Conservation (phyloP, 805 yeast genomes). For the Clavispora phyllophila region DNA sequence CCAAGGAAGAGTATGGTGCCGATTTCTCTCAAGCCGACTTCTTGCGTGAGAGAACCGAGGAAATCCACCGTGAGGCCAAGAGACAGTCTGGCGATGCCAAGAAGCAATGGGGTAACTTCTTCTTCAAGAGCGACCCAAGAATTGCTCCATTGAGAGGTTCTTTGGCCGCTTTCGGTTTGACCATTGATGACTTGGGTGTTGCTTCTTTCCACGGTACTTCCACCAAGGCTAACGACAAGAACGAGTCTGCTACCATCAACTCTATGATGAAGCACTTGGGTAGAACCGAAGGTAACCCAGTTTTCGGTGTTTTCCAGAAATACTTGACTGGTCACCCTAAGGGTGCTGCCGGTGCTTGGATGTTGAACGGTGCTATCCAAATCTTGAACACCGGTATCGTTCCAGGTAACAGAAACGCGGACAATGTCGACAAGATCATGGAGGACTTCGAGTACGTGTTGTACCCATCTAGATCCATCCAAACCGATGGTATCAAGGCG, state of each 20-base stretch:
- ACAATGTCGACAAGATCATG: constrained; percentile 80
- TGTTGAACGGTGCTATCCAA: constrained; percentile 97
- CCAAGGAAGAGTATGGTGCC: constrained; percentile 47
- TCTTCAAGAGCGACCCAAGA: constrained; percentile 85
- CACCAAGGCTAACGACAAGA: constrained; percentile 97
- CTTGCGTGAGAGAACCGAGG: constrained; percentile 80
- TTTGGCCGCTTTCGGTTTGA: constrained; percentile 86
- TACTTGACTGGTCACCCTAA: constrained; percentile 99
- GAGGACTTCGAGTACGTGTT: constrained; percentile 84
- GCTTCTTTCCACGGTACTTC: constrained; percentile 99
- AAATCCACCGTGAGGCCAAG: constrained; percentile 76
- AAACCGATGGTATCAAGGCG: constrained; percentile 97
- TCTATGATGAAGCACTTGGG: constrained; percentile 93
- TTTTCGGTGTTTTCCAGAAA: constrained; percentile 97
- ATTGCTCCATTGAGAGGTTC: constrained; percentile 97
- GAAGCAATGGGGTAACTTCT: constrained; percentile 92
- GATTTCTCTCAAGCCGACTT: constrained; percentile 44
- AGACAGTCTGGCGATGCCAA: constrained; percentile 86
- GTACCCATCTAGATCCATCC: constrained; percentile 89
- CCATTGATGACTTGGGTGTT: constrained; percentile 92
- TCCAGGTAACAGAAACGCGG: constrained; percentile 99
- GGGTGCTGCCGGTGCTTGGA: constrained; percentile 99
- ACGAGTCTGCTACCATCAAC: constrained; percentile 89
- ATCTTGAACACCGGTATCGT: constrained; percentile 87
- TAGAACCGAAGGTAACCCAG: constrained; percentile 96